Conservation (phyloP, 1,139 yeast species). For the Geotrichum bryndzae region DNA sequence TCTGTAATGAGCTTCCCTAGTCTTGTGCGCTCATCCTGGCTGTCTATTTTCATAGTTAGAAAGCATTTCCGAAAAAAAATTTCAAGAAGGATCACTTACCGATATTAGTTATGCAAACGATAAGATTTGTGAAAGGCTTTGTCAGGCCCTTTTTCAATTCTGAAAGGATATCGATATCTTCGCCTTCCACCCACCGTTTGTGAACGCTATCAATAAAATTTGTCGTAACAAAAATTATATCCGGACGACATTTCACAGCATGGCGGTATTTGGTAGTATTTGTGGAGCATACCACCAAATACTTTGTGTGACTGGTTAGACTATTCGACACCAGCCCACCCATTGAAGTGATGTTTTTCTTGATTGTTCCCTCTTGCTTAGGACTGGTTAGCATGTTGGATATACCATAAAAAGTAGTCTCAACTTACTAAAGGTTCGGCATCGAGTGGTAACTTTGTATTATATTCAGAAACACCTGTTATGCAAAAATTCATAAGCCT, state of each 20-base stretch:
- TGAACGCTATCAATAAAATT: slow-evolving; percentile 44
- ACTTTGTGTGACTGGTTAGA: slow-evolving; percentile 61
- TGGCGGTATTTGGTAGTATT: slow-evolving; percentile 62
- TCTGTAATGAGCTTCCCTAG: slow-evolving; percentile 40
- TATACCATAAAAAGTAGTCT: not conserved
- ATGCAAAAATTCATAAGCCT: slow-evolving; percentile 16
- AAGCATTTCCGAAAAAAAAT: not conserved
- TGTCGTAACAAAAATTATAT: slow-evolving; percentile 51
- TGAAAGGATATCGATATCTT: slow-evolving; percentile 34
- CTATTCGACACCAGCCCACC: slow-evolving; percentile 61
- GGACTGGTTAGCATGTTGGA: not conserved
- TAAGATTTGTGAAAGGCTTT: slow-evolving; percentile 45
- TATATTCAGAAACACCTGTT: slow-evolving; percentile 15
- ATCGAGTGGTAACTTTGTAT: not conserved
- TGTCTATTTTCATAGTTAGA: slow-evolving; percentile 1
- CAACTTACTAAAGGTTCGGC: slow-evolving; percentile 5
- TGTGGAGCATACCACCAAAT: slow-evolving; percentile 58
- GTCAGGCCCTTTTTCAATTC: slow-evolving; percentile 33
- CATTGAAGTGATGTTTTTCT: slow-evolving; percentile 31
- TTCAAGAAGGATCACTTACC: slow-evolving; percentile 14
- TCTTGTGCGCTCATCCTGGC: slow-evolving; percentile 30
- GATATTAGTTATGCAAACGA: slow-evolving; percentile 51
- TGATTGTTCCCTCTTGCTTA: not conserved
- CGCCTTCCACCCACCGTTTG: slow-evolving; percentile 51
- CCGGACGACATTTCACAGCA: slow-evolving; percentile 54